phyloP scores from a whole-genome alignment of 768 basidiomycete species.

The Chalciporus pseudorubinellus region DNA sequence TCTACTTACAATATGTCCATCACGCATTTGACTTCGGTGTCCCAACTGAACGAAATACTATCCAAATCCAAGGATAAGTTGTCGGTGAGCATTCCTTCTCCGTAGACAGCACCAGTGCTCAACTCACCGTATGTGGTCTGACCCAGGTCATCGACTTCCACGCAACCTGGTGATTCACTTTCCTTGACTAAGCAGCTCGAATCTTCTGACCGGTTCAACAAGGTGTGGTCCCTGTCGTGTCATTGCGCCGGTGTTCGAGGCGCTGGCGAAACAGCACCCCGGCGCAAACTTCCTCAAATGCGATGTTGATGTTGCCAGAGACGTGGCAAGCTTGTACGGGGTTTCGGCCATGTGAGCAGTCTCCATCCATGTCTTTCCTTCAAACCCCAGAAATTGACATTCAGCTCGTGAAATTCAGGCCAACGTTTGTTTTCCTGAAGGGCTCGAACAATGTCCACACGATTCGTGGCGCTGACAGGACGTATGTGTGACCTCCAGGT shows the following conservation, averaged over 20 bases:
- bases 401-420: slow-evolving; percentile 44
- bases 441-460: slow-evolving; percentile 64
- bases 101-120: not conserved
- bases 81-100: slow-evolving; percentile 42
- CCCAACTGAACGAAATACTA: slow-evolving; percentile 60
- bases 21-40: slow-evolving; percentile 59
- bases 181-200: slow-evolving; percentile 1
- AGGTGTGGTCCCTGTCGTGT: slow-evolving; percentile 88
- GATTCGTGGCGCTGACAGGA: slow-evolving; percentile 68
- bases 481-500: slow-evolving; percentile 48
- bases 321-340: slow-evolving; percentile 61
- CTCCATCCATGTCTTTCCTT: not conserved
- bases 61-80: slow-evolving; percentile 60
- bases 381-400: not conserved
- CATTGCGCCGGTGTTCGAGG: slow-evolving; percentile 75
- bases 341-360: slow-evolving; percentile 69
- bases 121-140: slow-evolving; percentile 1
- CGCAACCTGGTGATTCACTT: slow-evolving; percentile 63
- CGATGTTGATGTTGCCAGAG: slow-evolving; percentile 69
- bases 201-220: slow-evolving; percentile 9
- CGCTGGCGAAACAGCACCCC: slow-evolving; percentile 62
- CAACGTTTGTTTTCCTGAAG: slow-evolving; percentile 78
- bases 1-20: slow-evolving; percentile 48
- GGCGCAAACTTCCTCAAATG: slow-evolving; percentile 82
- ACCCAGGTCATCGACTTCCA: slow-evolving; percentile 82